Percentiles rank a stretch among this genome's conserved stretches.
These are phyloP conservation scores for Syzygium aromaticum DNA, from an alignment of 345 rosid genomes.

Conservation along the genomic window DNA sequence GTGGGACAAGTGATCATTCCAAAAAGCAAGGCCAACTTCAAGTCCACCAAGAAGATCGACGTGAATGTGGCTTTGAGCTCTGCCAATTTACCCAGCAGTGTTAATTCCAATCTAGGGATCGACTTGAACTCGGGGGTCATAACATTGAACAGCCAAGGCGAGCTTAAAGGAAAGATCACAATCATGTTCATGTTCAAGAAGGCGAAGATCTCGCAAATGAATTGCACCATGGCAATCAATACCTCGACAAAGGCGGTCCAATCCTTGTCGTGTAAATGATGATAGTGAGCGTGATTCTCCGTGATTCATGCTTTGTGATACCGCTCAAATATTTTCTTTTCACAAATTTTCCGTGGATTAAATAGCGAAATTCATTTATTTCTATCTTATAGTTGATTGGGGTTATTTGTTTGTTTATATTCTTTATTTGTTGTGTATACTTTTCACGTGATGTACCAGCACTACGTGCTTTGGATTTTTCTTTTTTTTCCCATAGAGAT, in stretches of 20 bases:
- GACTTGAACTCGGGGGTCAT: background rate
- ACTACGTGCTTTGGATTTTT: background rate
- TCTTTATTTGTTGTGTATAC: background rate
- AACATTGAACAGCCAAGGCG: background rate
- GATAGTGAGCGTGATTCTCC: background rate
- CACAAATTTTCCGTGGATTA: background rate
- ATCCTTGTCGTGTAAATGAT: background rate
- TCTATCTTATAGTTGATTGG: background rate
- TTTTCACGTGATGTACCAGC: background rate
- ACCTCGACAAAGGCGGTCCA: background rate
- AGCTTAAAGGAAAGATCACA: background rate
- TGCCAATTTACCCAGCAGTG: background rate
- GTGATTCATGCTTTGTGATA: background rate
- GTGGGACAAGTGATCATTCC: constrained; percentile 1
- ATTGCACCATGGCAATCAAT: constrained; percentile 6
- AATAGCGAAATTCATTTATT: background rate
- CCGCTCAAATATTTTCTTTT: background rate
- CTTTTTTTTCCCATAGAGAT: background rate
- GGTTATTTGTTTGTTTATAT: background rate
- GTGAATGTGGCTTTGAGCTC: background rate
- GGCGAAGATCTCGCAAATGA: background rate
- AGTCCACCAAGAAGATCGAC: constrained; percentile 5
- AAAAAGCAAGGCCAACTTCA: constrained; percentile 5
- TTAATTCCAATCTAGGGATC: background rate
- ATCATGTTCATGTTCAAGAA: constrained; percentile 1